These are phyloP conservation scores for Ramalina peruviana DNA, from an alignment of 495 filamentous ascomycete genomes.

Conservation along the genomic window DNA sequence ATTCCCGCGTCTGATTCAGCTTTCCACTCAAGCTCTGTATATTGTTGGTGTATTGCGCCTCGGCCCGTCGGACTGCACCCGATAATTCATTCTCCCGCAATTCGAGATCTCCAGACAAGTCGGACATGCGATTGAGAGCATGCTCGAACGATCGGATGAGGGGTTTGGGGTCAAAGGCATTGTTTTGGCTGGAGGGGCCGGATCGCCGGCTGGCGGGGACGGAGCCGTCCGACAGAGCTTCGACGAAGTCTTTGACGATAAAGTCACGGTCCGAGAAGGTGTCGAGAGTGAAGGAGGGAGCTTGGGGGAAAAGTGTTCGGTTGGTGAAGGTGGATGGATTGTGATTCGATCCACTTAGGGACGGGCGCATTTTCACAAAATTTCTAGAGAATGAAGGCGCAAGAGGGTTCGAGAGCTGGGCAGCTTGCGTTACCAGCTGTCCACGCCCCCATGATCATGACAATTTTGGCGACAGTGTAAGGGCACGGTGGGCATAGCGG, in stretches of 20 bases:
- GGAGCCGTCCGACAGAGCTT: constrained; percentile 76
- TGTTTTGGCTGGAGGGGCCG: constrained; percentile 38
- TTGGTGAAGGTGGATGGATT: constrained; percentile 21
- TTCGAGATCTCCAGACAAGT: constrained; percentile 75
- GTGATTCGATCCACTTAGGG: constrained; percentile 7
- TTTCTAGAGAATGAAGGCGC: too few relatives aligned
- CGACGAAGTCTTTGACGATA: constrained; percentile 95
- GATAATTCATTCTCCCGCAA: constrained; percentile 78
- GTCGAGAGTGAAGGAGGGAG: constrained; percentile 69
- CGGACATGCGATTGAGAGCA: constrained; percentile 61
- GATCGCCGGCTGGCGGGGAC: constrained; percentile 64
- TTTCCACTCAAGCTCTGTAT: constrained; percentile 72
- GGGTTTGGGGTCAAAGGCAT: constrained; percentile 89
- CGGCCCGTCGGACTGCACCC: constrained; percentile 77
- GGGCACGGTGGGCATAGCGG: too few relatives aligned
- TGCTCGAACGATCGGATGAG: constrained; percentile 91
- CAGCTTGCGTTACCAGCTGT: too few relatives aligned
- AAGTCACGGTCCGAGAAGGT: constrained; percentile 82
- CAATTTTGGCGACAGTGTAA: too few relatives aligned
- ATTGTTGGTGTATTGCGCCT: constrained; percentile 81
- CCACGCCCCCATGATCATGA: too few relatives aligned
- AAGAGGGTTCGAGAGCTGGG: too few relatives aligned
- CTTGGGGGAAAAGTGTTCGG: constrained; percentile 60
- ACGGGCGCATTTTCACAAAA: too few relatives aligned
- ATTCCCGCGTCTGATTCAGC: constrained; percentile 77